Evolutionary conservation across 2,329 filamentous ascomycete genomes (phyloP), one percentile per base, ranked within the genome.

Genomic region (Fusarium sp.): DNA sequence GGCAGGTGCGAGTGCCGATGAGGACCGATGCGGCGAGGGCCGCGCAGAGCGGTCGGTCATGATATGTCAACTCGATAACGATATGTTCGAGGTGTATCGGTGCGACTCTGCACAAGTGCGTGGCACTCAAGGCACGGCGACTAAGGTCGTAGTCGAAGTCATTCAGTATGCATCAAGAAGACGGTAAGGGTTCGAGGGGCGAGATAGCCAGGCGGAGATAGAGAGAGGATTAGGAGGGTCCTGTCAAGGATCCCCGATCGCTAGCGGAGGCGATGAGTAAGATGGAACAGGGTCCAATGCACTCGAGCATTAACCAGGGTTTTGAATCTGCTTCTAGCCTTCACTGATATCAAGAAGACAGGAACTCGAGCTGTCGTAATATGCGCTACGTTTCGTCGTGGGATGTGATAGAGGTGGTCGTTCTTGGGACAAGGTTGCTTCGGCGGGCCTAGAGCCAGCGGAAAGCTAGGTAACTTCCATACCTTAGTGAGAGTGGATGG

Each of bases 1-100:
- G 69, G 81, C 76, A 43, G 83, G 78, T 54, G 80, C 78, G 56
- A 84, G 75, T 49, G 81, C 80, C 43, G 85, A 86, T 57, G 86
- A 84, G 59, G 83, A 80, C 76, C 82, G 80, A 69, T 80, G 78
- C 64, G 78, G 78, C 66, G 78, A 75, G 55, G 73, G 64, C 63
- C 74, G 74, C 61, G 71, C 70, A 65, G 78, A 72, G 65, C 69
- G 73, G 69, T 79, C 76, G 74, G 76, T 79, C 80, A 82, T 82
- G 74, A 71, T 79, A 74, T 76, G 75, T 74, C 72, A 73, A 69
- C 73, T 75, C 72, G 72, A 74, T 78, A 77, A 76, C 77, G 76
- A 73, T 64, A 65, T 67, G 65, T 71, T 75, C 76, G 66, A 71
- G 55, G 72, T 62, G 57, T 68, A 63, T 57, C 70, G 59, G 40